Evolutionary conservation across 352 stramenopile genomes (phyloP).

Genomic region (Phytophthora hybrid): DNA sequence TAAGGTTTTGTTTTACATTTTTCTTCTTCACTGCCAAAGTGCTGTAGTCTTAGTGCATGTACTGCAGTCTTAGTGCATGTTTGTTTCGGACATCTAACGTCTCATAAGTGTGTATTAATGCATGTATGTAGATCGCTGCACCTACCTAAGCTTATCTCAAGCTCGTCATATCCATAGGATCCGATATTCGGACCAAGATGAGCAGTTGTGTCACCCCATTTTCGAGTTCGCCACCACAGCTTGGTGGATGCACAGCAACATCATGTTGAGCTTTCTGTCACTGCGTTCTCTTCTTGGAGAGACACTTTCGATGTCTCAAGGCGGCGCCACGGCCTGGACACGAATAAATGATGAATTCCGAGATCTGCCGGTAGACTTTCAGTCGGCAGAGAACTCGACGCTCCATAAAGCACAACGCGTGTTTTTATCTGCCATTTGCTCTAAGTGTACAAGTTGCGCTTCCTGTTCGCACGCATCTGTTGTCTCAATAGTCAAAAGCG

Average conservation of each 20-base stretch:
- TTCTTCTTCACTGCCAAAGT: background rate
- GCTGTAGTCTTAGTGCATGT: background rate
- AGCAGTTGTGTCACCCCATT: background rate
- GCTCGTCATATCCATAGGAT: background rate
- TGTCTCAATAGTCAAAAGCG: constrained; percentile 28
- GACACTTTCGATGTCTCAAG: constrained; percentile 34
- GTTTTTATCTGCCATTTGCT: constrained; percentile 32
- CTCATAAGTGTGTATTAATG: no score
- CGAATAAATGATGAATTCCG: background rate
- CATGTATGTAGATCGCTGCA: background rate
- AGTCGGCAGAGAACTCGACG: constrained; percentile 14
- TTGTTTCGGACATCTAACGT: background rate
- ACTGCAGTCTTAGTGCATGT: no score
- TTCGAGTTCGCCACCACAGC: background rate
- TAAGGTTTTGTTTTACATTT: background rate
- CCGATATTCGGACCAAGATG: background rate
- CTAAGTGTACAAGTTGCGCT: constrained; percentile 21
- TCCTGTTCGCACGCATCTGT: constrained; percentile 24
- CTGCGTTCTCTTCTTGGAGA: constrained; percentile 15
- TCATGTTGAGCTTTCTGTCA: background rate
- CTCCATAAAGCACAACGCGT: constrained; percentile 38
- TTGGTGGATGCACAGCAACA: constrained; percentile 5
- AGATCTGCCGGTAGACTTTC: background rate
- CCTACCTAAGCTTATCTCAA: background rate
- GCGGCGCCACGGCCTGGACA: background rate